Evolutionary conservation across 2,329 filamentous ascomycete species (phyloP), one percentile per base, ranked within the genome.

Genomic region (Parastagonospora avenae): DNA sequence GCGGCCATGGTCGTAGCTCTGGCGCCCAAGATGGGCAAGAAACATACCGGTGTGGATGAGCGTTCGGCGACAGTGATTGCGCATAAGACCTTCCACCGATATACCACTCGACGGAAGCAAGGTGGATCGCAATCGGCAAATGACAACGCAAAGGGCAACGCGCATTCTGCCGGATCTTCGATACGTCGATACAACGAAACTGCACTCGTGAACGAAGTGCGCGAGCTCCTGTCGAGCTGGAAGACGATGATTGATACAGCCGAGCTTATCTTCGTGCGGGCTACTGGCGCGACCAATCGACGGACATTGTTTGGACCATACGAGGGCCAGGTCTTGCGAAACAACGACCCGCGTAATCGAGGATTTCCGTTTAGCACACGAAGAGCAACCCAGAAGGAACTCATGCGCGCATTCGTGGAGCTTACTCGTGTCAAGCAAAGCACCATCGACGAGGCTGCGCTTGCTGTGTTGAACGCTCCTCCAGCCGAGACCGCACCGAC

Each of bases 61-160:
- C 83, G 91, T 46, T 90, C 96, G 66, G 91, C 93, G 5, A 89
- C 88, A 0, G 91, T 97, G 0, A 82, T 97, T 38, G 93, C 92
- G 0, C 93, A 97, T 75, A 99, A 99, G 78, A 97, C 93, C 0
- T 99, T 97, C 73, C 95, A 99, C 73, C 85, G 94, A 50, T 99
- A 99, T 70, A 99, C 95, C 0, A 99, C 94, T 5, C 83, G 94
- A 59, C 84, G 94, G 60, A 99, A 99, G 73, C 94, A 99, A 73
- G 94, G 94, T 79, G 94, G 95, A 36, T 88, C 92, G 9, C 94
- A 99, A 72, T 95, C 92, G 2, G 88, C 93, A 27, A 97, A 92
- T 71, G 94, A 99, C 72, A 89, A 91, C 54, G 85, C 92, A n/a
- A 96, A 96, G 70, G 93, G 94, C 11, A 87, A 89, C 40, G 94